Conservation (phyloP, 371 early-diverging fungal genomes). For the Sporodiniella umbellata region DNA sequence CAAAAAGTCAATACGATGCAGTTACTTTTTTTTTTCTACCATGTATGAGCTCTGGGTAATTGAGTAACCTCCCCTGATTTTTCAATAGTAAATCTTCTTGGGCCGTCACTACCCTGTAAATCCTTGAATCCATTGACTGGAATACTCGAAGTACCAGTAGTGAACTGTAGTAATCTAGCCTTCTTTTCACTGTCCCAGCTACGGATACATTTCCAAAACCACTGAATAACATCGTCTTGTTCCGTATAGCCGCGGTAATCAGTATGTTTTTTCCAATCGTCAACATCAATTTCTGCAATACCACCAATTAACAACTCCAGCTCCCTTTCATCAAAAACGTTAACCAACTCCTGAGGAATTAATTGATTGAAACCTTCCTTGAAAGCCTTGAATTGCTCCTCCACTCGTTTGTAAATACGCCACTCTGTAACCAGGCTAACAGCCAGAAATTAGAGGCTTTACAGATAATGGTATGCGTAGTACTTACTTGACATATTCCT, state of each 20-base stretch:
- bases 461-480: conserved; percentile 19
- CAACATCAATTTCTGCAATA: conserved; percentile 96
- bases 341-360: conserved; percentile 89
- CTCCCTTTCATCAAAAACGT: conserved; percentile 98
- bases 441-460: no score
- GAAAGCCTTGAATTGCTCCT: conserved; percentile 95
- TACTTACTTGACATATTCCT: conserved; percentile 71
- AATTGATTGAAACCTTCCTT: conserved; percentile 95
- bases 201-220: conserved; percentile 97
- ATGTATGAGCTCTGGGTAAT: conserved; percentile 94
- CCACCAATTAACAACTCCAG: conserved; percentile 98
- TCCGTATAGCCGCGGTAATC: conserved; percentile 97
- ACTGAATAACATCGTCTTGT: conserved; percentile 91
- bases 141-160: conserved; percentile 97
- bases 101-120: conserved; percentile 96
- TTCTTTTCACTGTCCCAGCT: conserved; percentile 92
- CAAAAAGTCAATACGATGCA: background rate
- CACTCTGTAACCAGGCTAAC: conserved; percentile 69
- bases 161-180: conserved; percentile 94
- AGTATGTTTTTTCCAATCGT: conserved; percentile 99
- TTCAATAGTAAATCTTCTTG: conserved; percentile 95
- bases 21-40: conserved; percentile 44
- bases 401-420: conserved; percentile 83
- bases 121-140: conserved; percentile 99
- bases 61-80: conserved; percentile 88